A percentile compares a stretch with the other conserved stretches of the same genome.
These are phyloP conservation scores for Phlegmacium glaucopus DNA, from an alignment of 768 basidiomycete species.

Conservation along the genomic window DNA sequence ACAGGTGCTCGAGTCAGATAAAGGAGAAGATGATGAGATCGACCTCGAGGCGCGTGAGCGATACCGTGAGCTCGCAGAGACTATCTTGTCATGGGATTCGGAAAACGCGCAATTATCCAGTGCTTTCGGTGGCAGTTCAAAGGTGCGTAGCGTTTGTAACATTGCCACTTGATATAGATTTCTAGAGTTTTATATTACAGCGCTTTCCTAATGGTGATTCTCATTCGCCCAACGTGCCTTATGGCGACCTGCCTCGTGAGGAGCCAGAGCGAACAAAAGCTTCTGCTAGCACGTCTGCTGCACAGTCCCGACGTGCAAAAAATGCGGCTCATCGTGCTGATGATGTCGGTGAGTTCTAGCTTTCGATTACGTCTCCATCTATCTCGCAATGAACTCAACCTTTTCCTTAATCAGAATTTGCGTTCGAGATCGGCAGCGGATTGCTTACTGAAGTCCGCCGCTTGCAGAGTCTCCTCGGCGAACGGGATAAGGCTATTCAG, in stretches of 20 bases:
- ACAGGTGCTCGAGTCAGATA: conserved; percentile 66
- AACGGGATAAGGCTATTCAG: conserved; percentile 90
- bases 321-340: conserved; percentile 89
- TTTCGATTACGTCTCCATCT: conserved; percentile 15
- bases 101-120: conserved; percentile 77
- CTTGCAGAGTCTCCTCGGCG: conserved; percentile 84
- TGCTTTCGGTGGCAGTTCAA: conserved; percentile 56
- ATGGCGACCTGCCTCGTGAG: conserved; percentile 54
- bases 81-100: conserved; percentile 71
- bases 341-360: conserved; percentile 68
- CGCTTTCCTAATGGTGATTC: conserved; percentile 19
- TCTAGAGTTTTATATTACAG: conserved; percentile 3
- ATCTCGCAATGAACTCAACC: conserved; percentile 13
- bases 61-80: conserved; percentile 74
- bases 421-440: conserved; percentile 95
- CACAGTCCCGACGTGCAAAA: conserved; percentile 85
- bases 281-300: conserved; percentile 66
- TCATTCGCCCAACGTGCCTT: conserved; percentile 41
- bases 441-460: conserved; percentile 89
- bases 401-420: conserved; percentile 68
- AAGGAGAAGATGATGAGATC: conserved; percentile 58
- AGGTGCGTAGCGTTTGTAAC: conserved; percentile 41
- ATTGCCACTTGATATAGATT: conserved; percentile 1
- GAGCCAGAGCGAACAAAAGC: conserved; percentile 61
- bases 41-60: conserved; percentile 67